Percentiles rank a stretch among this genome's conserved stretches.
These are phyloP conservation scores for Annulohypoxylon maeteangense DNA, from an alignment of 495 filamentous ascomycete species.

Conservation along the genomic window DNA sequence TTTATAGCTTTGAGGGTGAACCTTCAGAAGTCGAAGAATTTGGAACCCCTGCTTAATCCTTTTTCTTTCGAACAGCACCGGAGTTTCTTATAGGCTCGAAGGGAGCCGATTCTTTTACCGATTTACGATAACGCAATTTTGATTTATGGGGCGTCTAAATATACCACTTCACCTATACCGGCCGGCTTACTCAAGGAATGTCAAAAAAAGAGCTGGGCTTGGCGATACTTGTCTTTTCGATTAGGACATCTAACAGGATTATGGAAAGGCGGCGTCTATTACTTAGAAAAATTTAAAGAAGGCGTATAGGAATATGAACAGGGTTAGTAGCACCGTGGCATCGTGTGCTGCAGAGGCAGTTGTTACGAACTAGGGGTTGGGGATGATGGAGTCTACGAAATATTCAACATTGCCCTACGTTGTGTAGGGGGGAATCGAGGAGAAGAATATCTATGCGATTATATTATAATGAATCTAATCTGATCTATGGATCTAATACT, in stretches of 20 bases:
- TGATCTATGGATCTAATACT: background rate
- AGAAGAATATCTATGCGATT: background rate
- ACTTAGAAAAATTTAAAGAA: constrained; percentile 18
- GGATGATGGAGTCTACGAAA: constrained; percentile 4
- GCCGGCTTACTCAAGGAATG: constrained; percentile 16
- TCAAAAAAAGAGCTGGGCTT: constrained; percentile 14
- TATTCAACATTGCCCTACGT: constrained; percentile 32
- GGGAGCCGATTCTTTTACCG: background rate
- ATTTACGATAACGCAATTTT: constrained; percentile 22
- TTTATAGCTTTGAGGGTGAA: constrained; percentile 81
- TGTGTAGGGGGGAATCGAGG: background rate
- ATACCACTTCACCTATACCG: constrained; percentile 33
- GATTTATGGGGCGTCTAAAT: constrained; percentile 32
- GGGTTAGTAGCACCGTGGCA: background rate
- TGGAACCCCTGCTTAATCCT: constrained; percentile 52
- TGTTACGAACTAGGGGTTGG: background rate
- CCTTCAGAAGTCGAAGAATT: constrained; percentile 48
- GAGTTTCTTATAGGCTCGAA: background rate
- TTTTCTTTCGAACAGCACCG: background rate
- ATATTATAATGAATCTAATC: constrained; percentile 13
- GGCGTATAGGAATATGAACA: constrained; percentile 24
- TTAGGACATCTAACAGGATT: constrained; percentile 12
- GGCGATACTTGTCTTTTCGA: constrained; percentile 6
- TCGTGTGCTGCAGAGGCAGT: background rate
- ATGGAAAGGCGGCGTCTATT: constrained; percentile 21